Percentiles rank a stretch among this genome's conserved stretches.
These are phyloP conservation scores for Sphaerosporella brunnea DNA, from an alignment of 495 filamentous ascomycete genomes.

Conservation along the genomic window DNA sequence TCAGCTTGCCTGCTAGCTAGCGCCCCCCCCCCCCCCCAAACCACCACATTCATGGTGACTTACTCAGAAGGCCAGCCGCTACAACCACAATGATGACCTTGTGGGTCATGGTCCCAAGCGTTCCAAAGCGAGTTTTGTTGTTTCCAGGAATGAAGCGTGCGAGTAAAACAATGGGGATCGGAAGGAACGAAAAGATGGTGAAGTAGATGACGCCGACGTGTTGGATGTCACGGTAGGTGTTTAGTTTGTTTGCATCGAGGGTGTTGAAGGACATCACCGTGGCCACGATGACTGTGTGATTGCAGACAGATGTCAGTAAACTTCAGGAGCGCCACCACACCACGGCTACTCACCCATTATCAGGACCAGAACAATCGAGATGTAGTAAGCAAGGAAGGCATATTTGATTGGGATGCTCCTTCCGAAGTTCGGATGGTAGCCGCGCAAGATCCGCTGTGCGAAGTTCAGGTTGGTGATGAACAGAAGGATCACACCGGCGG, in stretches of 20 bases:
- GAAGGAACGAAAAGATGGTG: slow-evolving; percentile 54
- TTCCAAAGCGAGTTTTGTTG: slow-evolving; percentile 43
- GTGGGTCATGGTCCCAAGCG: slow-evolving; percentile 39
- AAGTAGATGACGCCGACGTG: slow-evolving; percentile 50
- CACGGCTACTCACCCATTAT: slow-evolving; percentile 35
- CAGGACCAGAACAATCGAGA: slow-evolving; percentile 42
- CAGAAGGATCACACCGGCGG: slow-evolving; percentile 59
- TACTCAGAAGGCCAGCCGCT: slow-evolving; percentile 36
- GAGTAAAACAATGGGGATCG: slow-evolving; percentile 43
- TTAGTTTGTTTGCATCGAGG: slow-evolving; percentile 31
- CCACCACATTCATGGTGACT: no score
- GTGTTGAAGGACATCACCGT: slow-evolving; percentile 27
- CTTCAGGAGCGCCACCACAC: not conserved
- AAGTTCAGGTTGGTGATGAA: slow-evolving; percentile 69
- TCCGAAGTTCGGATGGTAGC: slow-evolving; percentile 50
- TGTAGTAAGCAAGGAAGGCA: slow-evolving; percentile 41
- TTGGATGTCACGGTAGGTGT: slow-evolving; percentile 33
- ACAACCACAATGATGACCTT: slow-evolving; percentile 48
- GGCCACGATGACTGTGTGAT: not conserved
- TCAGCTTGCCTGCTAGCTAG: no score
- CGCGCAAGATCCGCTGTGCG: slow-evolving; percentile 57
- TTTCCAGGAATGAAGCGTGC: slow-evolving; percentile 37
- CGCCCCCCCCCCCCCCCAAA: no score
- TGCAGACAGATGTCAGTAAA: not conserved
- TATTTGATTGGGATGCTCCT: slow-evolving; percentile 38